Evolutionary conservation across 352 stramenopile species (phyloP).

Genomic region (Pythium grandisporangium): DNA sequence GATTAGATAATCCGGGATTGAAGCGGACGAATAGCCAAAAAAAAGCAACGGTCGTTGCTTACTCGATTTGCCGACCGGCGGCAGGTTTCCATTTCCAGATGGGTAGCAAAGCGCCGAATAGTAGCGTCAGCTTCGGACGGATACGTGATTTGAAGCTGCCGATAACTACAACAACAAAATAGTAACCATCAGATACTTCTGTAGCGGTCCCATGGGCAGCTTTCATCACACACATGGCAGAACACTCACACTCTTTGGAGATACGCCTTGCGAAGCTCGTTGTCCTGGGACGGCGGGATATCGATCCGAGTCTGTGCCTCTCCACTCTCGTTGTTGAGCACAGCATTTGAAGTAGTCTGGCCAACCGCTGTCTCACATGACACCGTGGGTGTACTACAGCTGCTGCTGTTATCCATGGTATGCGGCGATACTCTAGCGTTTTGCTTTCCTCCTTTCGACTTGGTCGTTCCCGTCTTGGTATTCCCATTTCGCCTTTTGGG

Average conservation of each 20-base stretch:
- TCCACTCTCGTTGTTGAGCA: no score
- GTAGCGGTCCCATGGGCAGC: neutral
- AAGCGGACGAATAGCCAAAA: no score
- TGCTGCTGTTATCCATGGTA: no score
- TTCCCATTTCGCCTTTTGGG: constrained; percentile 15
- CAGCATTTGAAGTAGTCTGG: no score
- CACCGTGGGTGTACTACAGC: no score
- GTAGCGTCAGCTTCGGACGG: constrained; percentile 20
- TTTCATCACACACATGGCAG: neutral
- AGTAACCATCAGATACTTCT: neutral
- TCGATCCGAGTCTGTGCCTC: no score
- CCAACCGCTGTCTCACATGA: no score
- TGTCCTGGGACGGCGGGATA: constrained; percentile 19
- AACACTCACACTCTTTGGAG: constrained; percentile 35
- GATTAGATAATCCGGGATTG: no score
- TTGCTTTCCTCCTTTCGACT: constrained; percentile 14
- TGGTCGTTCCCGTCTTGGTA: constrained; percentile 9
- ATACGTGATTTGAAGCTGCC: constrained; percentile 47
- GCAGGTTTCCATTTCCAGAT: neutral
- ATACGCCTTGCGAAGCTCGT: constrained; percentile 26
- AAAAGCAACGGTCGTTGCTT: no score
- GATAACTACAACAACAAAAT: constrained; percentile 30
- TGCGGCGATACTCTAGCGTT: constrained; percentile 3
- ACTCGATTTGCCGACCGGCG: no score
- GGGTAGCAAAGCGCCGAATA: neutral